Base-by-base conservation (phyloP, 306 rosid genomes). In the cucumber (Cucumis sativus) region DNA sequence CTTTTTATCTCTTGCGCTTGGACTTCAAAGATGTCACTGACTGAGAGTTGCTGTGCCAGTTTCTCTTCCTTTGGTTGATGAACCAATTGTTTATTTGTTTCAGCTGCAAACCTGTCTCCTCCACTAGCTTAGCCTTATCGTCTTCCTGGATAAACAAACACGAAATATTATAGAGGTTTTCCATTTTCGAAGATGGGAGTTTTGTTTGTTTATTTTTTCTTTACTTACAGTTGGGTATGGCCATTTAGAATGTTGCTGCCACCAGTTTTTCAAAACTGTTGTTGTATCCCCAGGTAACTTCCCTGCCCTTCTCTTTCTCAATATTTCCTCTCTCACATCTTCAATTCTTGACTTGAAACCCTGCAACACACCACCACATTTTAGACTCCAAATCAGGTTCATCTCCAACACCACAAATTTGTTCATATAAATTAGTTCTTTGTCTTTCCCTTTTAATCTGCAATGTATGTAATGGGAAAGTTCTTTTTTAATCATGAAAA, bases 221-320 rank as follows among this genome's bases (percentile, higher is more conserved):
- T 40, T 11, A 55, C 96, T 83, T 87, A 96, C 99, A 79, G 99
- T 96, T 80, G 99, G 99, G 80, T 96, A 96, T 23, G 99, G 99
- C 99, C 98, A 96, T 85, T 92, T 96, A 2, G 99, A 92, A 85
- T 96, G 99, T 71, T 92, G 97, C 80, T 89, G 98, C 99, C 99
- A 96, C 99, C 99, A 96, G 80, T 55, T 92, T 84, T 96, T 96
- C 74, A 96, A 84, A 55, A 96, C 98, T 2, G 96, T 87, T 76
- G 99, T 96, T 63, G 99, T 96, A 89, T 96, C 99, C 57, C 99
- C 96, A 1, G 99, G 99, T 51, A 96, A 83, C 81, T 92, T 96
- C 12, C 99, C 99, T 45, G 99, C 99, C 84, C 99, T 91, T 87
- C 99, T 82, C 83, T 96, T 96, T 80, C 99, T 88, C 8, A 96